Conservation (phyloP, 306 rosid species). For the Glycine tomentella region DNA sequence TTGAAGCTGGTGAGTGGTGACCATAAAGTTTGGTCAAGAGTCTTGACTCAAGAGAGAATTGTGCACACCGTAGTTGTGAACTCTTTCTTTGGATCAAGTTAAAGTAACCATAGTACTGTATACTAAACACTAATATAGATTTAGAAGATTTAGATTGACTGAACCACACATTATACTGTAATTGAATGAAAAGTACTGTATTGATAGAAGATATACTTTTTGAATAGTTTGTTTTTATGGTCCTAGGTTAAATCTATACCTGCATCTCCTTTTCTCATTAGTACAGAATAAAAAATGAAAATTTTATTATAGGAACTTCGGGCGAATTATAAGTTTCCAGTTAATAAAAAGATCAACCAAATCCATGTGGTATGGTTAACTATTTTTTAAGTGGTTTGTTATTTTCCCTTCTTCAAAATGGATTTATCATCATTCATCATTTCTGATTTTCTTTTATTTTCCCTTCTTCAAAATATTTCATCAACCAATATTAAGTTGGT, state of each 20-base stretch:
- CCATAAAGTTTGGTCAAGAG: slow-evolving; percentile 18
- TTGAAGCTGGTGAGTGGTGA: slow-evolving; percentile 34
- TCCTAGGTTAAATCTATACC: slow-evolving; percentile 9
- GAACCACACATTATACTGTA: slow-evolving; percentile 28
- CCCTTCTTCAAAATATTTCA: not conserved
- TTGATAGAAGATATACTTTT: slow-evolving; percentile 17
- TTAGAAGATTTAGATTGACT: slow-evolving; percentile 28
- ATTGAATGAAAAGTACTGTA: slow-evolving; percentile 9
- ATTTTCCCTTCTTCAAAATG: no score
- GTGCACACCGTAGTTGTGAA: slow-evolving; percentile 45
- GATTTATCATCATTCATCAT: no score
- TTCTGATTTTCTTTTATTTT: no score
- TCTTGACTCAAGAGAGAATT: slow-evolving; percentile 42
- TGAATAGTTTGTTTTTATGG: slow-evolving; percentile 1
- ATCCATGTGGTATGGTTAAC: not conserved
- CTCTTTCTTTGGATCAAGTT: slow-evolving; percentile 11
- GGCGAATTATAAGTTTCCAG: not conserved
- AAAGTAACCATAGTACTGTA: not conserved
- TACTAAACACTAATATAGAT: slow-evolving; percentile 17
- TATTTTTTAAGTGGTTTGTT: not conserved
- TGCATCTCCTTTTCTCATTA: not conserved
- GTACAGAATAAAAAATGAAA: not conserved
- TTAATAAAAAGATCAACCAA: not conserved
- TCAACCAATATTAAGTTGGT: no score
- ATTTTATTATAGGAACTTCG: not conserved